phyloP scores from a whole-genome alignment of 495 filamentous ascomycete genomes.

The Penicillium subrubescens region DNA sequence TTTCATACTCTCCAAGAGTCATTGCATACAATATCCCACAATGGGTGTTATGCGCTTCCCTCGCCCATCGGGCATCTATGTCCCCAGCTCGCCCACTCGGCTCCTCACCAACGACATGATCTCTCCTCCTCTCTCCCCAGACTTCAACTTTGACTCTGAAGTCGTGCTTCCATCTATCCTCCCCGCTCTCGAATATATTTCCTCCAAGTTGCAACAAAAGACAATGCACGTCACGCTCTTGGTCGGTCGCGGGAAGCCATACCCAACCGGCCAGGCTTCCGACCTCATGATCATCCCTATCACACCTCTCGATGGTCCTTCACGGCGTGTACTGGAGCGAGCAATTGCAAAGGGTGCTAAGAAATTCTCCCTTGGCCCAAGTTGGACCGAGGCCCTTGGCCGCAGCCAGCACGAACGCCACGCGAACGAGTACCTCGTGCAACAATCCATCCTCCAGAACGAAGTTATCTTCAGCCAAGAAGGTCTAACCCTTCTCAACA shows the following conservation, averaged over 20 bases:
- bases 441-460: constrained; percentile 67
- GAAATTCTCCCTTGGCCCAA: constrained; percentile 47
- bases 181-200: constrained; percentile 53
- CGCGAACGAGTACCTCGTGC: constrained; percentile 56
- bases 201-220: constrained; percentile 47
- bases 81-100: constrained; percentile 39
- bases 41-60: constrained; percentile 50
- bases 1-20: not conserved
- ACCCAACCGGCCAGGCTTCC: constrained; percentile 42
- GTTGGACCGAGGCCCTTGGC: constrained; percentile 45
- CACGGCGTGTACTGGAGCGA: constrained; percentile 43
- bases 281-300: constrained; percentile 51
- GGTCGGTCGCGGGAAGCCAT: constrained; percentile 50
- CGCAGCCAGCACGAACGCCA: constrained; percentile 41
- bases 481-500: constrained; percentile 64
- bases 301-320: constrained; percentile 38
- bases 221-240: constrained; percentile 52
- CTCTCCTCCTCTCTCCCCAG: constrained; percentile 46
- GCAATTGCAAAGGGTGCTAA: constrained; percentile 43
- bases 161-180: constrained; percentile 43
- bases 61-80: constrained; percentile 45
- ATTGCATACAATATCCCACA: constrained; percentile 11
- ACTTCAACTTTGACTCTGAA: constrained; percentile 48
- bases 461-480: constrained; percentile 71
- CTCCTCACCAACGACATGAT: constrained; percentile 48